A percentile compares a stretch with the other conserved stretches of the same genome.
Evolutionary conservation across 164 flowering plant genomes (phyloP).

Genomic region (Aristolochia californica): DNA sequence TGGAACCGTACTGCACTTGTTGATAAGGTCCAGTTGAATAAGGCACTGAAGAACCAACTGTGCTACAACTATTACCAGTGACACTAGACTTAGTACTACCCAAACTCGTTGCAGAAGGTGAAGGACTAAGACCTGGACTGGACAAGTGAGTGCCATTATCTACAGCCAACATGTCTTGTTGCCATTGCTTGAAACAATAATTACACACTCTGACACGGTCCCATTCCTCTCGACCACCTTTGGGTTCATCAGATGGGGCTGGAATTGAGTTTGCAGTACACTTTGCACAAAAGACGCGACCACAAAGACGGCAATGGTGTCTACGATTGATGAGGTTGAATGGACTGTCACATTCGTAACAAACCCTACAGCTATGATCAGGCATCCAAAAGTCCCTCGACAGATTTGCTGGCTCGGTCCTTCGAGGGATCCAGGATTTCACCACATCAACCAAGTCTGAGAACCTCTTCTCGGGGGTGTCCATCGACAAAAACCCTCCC

Average conservation of each 20-base stretch:
- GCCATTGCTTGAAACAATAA: constrained; percentile 79
- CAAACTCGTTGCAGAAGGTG: constrained; percentile 67
- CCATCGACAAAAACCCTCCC: constrained; percentile 51
- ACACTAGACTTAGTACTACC: constrained; percentile 54
- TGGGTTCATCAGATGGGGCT: constrained; percentile 32
- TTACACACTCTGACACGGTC: constrained; percentile 82
- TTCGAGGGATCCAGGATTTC: constrained; percentile 75
- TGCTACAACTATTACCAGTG: constrained; percentile 45
- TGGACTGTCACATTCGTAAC: constrained; percentile 89
- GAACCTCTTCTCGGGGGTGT: constrained; percentile 35
- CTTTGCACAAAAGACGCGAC: constrained; percentile 79
- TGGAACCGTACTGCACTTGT: constrained; percentile 24
- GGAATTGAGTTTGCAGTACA: constrained; percentile 83
- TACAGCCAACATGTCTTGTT: constrained; percentile 26
- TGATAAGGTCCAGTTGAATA: constrained; percentile 45
- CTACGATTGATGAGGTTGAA: constrained; percentile 76
- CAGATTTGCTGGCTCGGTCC: constrained; percentile 60
- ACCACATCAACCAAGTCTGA: constrained; percentile 41
- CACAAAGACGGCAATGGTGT: constrained; percentile 92
- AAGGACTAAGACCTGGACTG: constrained; percentile 35
- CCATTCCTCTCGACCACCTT: constrained; percentile 34
- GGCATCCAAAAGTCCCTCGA: constrained; percentile 99
- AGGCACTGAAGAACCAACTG: constrained; percentile 42
- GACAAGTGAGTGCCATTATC: constrained; percentile 36
- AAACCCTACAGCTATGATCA: constrained; percentile 85